A percentile compares a stretch with the other conserved stretches of the same genome.
Evolutionary conservation across 2,329 filamentous ascomycete genomes (phyloP).

Genomic region (Colletotrichum tropicale): DNA sequence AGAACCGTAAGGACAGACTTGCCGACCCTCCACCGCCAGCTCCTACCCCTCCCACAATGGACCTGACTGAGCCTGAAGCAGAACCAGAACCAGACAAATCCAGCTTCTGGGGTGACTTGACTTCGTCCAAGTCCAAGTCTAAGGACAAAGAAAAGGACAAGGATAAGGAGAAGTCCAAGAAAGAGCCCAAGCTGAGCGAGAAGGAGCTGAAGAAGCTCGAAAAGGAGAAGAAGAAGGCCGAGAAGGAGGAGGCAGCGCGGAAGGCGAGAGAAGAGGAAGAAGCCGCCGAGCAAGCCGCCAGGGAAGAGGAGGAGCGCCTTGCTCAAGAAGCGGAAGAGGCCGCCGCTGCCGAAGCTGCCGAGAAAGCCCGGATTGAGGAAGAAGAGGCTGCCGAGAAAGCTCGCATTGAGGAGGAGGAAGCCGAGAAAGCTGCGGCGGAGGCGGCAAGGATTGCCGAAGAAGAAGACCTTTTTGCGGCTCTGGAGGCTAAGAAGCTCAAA

Average conservation of each 20-base stretch:
- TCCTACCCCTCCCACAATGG: conserved; percentile 51
- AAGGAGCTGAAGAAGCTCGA: conserved; percentile 58
- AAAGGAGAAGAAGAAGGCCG: conserved; percentile 49
- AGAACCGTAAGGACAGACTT: conserved; percentile 40
- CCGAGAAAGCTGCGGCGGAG: conserved; percentile 34
- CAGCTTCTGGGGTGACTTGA: conserved; percentile 38
- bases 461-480: conserved; percentile 41
- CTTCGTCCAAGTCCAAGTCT: conserved; percentile 41
- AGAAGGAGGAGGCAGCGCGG: conserved; percentile 46
- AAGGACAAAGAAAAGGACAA: conserved; percentile 49
- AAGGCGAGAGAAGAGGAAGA: conserved; percentile 42
- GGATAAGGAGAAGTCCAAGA: conserved; percentile 46
- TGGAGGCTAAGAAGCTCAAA: conserved; percentile 54
- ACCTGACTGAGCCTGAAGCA: conserved; percentile 46
- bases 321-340: conserved; percentile 32
- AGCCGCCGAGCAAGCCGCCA: conserved; percentile 25
- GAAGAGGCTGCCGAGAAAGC: conserved; percentile 32
- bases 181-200: conserved; percentile 50
- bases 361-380: conserved; percentile 24
- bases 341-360: conserved; percentile 31
- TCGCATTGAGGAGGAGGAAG: conserved; percentile 24
- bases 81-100: conserved; percentile 32
- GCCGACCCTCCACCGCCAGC: conserved; percentile 50
- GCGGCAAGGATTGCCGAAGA: conserved; percentile 30
- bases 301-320: conserved; percentile 34